Conservation (phyloP, 2,329 filamentous ascomycete species). For the Penicillium sp. region DNA sequence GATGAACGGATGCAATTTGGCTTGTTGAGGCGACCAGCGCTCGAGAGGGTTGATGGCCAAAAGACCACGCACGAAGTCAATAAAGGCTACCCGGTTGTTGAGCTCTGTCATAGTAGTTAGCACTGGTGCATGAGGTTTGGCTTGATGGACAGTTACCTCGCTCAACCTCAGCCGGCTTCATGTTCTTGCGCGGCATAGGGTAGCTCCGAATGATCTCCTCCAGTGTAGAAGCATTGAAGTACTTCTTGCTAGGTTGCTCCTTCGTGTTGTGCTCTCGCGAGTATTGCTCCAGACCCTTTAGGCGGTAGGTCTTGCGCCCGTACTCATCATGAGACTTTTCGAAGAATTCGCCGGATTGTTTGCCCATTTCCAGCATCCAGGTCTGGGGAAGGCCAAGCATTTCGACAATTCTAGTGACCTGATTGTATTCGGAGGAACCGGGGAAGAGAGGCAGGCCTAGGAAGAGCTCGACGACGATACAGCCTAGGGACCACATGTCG, state of each 20-base stretch:
- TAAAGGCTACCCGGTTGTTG: constrained; percentile 96
- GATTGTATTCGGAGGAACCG: constrained; percentile 97
- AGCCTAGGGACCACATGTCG: constrained; percentile 99
- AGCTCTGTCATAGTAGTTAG: constrained; percentile 70
- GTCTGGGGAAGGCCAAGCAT: constrained; percentile 96
- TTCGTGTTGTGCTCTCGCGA: constrained; percentile 94
- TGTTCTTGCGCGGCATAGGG: constrained; percentile 97
- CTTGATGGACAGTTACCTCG: constrained; percentile 67
- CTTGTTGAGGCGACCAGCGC: constrained; percentile 96
- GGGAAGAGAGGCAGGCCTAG: constrained; percentile 92
- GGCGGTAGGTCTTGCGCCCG: constrained; percentile 82
- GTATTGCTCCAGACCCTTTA: constrained; percentile 98
- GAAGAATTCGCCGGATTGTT: constrained; percentile 96
- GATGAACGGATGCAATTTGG: constrained; percentile 96
- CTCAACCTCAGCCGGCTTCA: constrained; percentile 97
- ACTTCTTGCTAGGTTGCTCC: constrained; percentile 99
- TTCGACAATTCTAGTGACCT: constrained; percentile 94
- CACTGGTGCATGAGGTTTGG: not conserved
- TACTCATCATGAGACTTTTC: constrained; percentile 93
- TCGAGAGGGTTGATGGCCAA: constrained; percentile 95
- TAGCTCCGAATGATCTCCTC: constrained; percentile 98
- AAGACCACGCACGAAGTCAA: constrained; percentile 93
- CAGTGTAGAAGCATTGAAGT: constrained; percentile 91
- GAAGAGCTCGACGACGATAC: constrained; percentile 97
- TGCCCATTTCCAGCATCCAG: constrained; percentile 99